A percentile compares a stretch with the other conserved stretches of the same genome.
Evolutionary conservation across 176 grass and related monocot species (phyloP).

Genomic region (Bothriochloa decipiens): DNA sequence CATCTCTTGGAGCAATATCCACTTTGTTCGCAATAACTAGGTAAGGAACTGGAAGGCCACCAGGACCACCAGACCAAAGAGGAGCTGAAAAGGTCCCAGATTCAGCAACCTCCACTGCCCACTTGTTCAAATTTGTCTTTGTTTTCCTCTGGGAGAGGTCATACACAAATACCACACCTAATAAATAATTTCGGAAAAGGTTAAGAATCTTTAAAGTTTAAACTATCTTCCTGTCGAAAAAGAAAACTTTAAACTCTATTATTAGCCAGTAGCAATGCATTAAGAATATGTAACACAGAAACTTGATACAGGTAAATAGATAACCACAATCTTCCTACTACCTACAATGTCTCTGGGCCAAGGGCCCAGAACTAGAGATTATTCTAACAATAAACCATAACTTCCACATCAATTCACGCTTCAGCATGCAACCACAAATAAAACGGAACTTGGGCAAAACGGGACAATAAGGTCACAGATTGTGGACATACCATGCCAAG

Average conservation of each 20-base stretch:
- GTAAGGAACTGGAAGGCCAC: constrained; percentile 94
- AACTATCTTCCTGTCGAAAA: background rate
- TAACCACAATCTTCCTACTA: background rate
- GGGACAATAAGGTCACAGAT: background rate
- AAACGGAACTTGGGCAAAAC: background rate
- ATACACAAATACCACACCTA: constrained; percentile 99
- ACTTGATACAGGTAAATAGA: background rate
- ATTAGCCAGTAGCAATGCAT: background rate
- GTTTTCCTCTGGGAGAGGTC: constrained; percentile 94
- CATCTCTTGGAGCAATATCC: constrained; percentile 81
- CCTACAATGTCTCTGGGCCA: background rate
- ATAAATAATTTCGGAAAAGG: constrained; percentile 49
- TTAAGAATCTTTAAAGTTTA: constrained; percentile 37
- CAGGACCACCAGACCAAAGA: constrained; percentile 88
- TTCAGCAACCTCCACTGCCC: constrained; percentile 84
- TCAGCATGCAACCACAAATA: background rate
- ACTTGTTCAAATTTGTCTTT: constrained; percentile 86
- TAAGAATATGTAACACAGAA: background rate
- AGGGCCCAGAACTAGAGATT: background rate
- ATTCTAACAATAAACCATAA: background rate
- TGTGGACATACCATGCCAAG: background rate
- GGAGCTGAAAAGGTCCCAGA: constrained; percentile 90
- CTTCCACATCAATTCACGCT: background rate
- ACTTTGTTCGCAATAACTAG: constrained; percentile 96
- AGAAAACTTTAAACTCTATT: background rate